Conservation (phyloP, 192 early-diverging fungal genomes). For the Backusella tarrabulga region DNA sequence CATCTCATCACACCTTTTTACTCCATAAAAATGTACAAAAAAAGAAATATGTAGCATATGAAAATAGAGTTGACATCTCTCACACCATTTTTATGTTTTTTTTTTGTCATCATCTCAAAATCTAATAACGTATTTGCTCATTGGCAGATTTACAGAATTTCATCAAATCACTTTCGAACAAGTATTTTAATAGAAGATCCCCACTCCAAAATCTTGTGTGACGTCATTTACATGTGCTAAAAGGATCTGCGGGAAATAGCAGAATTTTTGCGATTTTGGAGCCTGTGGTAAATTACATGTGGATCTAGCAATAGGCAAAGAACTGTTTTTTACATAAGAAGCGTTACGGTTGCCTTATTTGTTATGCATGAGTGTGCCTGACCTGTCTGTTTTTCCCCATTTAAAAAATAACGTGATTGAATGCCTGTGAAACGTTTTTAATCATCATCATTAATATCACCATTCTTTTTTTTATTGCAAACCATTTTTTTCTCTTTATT, state of each 20-base stretch:
- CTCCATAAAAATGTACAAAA: background rate
- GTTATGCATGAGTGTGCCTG: background rate
- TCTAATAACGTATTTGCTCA: background rate
- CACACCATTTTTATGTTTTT: background rate
- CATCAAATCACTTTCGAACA: conserved; percentile 2
- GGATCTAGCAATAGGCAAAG: background rate
- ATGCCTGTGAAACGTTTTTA: background rate
- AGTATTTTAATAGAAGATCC: background rate
- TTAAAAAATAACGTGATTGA: background rate
- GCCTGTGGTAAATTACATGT: background rate
- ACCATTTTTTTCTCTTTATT: background rate
- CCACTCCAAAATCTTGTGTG: background rate
- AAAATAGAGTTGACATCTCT: background rate
- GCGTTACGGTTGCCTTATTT: background rate
- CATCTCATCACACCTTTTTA: background rate
- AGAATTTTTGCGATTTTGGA: background rate
- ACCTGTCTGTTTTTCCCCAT: background rate
- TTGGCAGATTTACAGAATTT: background rate
- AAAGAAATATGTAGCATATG: background rate
- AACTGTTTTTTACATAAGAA: background rate
- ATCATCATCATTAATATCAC: background rate
- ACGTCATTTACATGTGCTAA: background rate
- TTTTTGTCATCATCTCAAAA: background rate
- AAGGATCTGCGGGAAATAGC: background rate
- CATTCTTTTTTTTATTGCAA: background rate